Evolutionary conservation across 306 rosid genomes (phyloP).

Genomic region (Inga leiocalycina): DNA sequence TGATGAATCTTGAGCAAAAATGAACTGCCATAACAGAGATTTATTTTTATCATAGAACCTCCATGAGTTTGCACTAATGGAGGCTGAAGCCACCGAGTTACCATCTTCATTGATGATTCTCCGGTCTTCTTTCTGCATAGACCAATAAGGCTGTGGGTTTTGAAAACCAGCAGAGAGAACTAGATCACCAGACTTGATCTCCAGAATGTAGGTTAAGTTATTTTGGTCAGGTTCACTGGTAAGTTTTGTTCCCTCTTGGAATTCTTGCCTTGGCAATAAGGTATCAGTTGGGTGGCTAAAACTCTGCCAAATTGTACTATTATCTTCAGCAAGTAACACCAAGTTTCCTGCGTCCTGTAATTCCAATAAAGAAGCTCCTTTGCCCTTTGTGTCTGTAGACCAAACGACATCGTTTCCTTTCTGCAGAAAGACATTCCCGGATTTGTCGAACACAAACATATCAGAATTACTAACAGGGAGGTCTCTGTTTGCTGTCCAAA

Average conservation of each 20-base stretch:
- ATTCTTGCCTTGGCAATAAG: conserved; percentile 68
- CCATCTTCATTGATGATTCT: conserved; percentile 53
- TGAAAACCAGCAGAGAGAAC: conserved; percentile 65
- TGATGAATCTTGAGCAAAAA: conserved; percentile 35
- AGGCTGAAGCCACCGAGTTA: conserved; percentile 49
- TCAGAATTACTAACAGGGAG: conserved; percentile 72
- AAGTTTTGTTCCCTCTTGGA: conserved; percentile 75
- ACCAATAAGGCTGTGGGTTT: conserved; percentile 87
- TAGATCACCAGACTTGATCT: conserved; percentile 72
- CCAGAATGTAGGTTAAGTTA: conserved; percentile 63
- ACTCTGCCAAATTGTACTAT: conserved; percentile 73
- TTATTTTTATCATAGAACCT: conserved; percentile 63
- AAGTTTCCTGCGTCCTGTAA: conserved; percentile 77
- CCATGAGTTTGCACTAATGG: conserved; percentile 80
- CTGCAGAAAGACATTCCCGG: conserved; percentile 57
- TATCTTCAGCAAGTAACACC: conserved; percentile 56
- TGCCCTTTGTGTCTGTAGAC: conserved; percentile 58
- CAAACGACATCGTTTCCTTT: conserved; percentile 57
- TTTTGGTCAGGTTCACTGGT: conserved; percentile 51
- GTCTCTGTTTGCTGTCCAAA: conserved; percentile 84
- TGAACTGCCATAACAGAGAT: conserved; percentile 72
- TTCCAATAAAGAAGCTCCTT: conserved; percentile 62
- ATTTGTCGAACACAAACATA: conserved; percentile 56
- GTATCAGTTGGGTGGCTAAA: conserved; percentile 84
- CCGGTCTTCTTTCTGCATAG: conserved; percentile 66